Conservation (phyloP, 2,329 filamentous ascomycete species). For the Aspergillus brasiliensis region DNA sequence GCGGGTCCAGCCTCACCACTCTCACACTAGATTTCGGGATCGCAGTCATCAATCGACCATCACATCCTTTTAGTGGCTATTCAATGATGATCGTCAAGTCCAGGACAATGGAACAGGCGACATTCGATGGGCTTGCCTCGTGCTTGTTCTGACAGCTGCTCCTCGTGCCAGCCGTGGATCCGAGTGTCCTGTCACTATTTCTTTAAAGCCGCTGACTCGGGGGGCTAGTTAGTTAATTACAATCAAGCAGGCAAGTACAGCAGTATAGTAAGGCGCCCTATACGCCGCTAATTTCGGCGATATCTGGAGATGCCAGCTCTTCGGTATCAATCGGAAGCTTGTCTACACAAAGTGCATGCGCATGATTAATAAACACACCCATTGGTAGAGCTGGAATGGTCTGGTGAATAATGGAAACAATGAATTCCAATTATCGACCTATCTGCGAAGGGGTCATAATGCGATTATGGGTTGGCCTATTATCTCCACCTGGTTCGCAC, state of each 20-base stretch:
- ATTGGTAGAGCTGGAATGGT: neutral
- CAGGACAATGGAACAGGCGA: neutral
- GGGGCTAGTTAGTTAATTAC: too few relatives aligned
- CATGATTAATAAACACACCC: neutral
- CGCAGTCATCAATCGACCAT: neutral
- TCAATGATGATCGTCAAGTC: neutral
- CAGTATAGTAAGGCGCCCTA: neutral
- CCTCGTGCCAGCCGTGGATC: conserved; percentile 3
- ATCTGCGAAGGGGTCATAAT: neutral
- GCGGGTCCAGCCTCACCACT: conserved; percentile 9
- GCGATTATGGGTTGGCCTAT: neutral
- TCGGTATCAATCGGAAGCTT: neutral
- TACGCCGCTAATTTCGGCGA: neutral
- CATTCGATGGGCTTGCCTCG: conserved; percentile 1
- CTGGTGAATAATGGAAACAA: neutral
- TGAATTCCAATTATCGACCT: neutral
- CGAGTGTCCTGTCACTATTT: conserved; percentile 1
- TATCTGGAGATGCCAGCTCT: neutral
- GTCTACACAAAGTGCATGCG: neutral
- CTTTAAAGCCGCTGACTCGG: neutral
- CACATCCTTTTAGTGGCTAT: neutral
- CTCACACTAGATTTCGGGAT: neutral
- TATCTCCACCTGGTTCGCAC: neutral
- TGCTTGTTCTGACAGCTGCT: neutral
- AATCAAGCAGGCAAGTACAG: neutral